Evolutionary conservation across 257 asterid genomes (phyloP).

Genomic region (Solanum megistacrolobum): DNA sequence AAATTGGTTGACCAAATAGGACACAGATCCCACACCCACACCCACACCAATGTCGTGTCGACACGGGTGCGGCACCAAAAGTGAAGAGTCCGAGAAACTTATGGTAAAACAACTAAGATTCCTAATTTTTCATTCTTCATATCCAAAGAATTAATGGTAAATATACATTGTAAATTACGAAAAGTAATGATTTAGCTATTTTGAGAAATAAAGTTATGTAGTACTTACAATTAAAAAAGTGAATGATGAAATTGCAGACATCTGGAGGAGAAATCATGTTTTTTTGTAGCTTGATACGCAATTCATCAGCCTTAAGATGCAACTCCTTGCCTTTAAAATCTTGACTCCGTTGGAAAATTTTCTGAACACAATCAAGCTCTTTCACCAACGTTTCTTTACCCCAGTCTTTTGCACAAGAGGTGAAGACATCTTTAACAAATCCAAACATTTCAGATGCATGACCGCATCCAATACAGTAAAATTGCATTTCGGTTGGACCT

Average conservation of each 20-base stretch:
- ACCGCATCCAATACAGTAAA: slow-evolving; percentile 77
- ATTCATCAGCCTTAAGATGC: slow-evolving; percentile 54
- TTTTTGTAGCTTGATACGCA: slow-evolving; percentile 49
- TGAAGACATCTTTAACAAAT: slow-evolving; percentile 76
- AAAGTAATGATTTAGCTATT: neutral
- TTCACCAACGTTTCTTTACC: slow-evolving; percentile 46
- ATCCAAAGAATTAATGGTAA: neutral
- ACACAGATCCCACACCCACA: too few species aligned
- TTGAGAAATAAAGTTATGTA: neutral
- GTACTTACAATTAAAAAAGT: neutral
- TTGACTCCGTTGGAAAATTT: slow-evolving; percentile 58
- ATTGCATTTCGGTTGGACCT: slow-evolving; percentile 82
- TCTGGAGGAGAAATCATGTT: slow-evolving; percentile 58
- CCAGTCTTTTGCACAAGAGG: slow-evolving; percentile 76
- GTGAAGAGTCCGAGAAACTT: too few species aligned
- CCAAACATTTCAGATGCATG: slow-evolving; percentile 95
- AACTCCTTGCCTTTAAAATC: slow-evolving; percentile 78
- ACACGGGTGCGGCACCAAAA: too few species aligned
- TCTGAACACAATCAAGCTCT: slow-evolving; percentile 79
- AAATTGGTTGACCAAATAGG: too few species aligned
- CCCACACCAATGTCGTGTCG: too few species aligned
- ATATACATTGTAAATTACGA: neutral
- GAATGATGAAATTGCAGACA: slow-evolving; percentile 26
- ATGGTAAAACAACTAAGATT: neutral
- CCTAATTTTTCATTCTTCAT: neutral